Evolutionary conservation across 495 filamentous ascomycete species (phyloP).

Genomic region (Aspergillus cavernicola): DNA sequence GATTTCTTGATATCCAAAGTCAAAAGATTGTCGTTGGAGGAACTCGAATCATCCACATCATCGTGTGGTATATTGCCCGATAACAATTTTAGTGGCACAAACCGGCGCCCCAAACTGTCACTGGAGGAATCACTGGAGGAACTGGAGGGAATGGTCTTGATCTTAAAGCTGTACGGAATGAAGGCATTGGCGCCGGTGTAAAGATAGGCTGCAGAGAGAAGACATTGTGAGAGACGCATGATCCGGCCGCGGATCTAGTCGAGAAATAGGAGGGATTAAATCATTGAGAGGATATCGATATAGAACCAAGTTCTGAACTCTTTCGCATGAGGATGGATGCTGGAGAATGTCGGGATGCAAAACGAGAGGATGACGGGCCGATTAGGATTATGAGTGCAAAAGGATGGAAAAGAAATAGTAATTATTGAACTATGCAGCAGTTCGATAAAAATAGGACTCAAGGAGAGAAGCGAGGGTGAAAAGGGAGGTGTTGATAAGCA

Average conservation of each 20-base stretch:
- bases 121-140: background rate
- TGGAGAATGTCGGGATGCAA: background rate
- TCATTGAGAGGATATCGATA: conserved; percentile 20
- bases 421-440: conserved; percentile 6
- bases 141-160: conserved; percentile 7
- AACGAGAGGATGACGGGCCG: background rate
- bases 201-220: conserved; percentile 25
- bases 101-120: conserved; percentile 25
- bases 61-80: conserved; percentile 17
- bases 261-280: background rate
- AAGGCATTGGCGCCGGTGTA: conserved; percentile 18
- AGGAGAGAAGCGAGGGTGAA: conserved; percentile 3
- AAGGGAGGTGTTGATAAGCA: conserved; percentile 9
- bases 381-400: conserved; percentile 2
- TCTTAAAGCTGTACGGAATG: conserved; percentile 18
- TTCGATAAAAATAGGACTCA: conserved; percentile 12
- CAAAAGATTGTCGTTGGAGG: conserved; percentile 10
- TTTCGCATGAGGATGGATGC: conserved; percentile 1
- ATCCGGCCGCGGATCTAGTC: conserved; percentile 27
- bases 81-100: conserved; percentile 29
- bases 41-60: conserved; percentile 7
- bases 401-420: conserved; percentile 3
- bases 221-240: conserved; percentile 35
- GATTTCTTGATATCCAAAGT: conserved; percentile 32
- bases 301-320: background rate